phyloP scores from a whole-genome alignment of 129 eudicot species.

The Rutidosis leptorrhynchoides region DNA sequence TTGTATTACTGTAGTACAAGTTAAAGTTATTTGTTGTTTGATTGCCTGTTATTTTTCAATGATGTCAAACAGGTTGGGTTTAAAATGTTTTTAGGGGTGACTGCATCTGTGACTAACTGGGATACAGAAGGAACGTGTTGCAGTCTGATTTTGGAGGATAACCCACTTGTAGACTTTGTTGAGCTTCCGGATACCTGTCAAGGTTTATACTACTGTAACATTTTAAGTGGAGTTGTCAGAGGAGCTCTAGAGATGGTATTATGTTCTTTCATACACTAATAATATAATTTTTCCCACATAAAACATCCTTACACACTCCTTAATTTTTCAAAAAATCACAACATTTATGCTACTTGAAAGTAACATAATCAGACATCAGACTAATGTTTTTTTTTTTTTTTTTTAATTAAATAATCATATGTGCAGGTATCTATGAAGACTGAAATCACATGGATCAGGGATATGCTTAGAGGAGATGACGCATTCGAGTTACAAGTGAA shows the following conservation, averaged over 20 bases:
- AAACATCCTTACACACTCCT: not conserved
- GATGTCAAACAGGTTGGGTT: constrained; percentile 72
- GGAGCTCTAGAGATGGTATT: constrained; percentile 99
- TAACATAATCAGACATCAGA: not conserved
- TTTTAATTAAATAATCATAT: not conserved
- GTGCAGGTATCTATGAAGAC: constrained; percentile 92
- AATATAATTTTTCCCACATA: not conserved
- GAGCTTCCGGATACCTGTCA: constrained; percentile 99
- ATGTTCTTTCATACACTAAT: constrained; percentile 8
- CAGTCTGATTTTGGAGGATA: constrained; percentile 91
- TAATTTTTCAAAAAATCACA: not conserved
- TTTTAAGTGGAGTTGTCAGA: constrained; percentile 88
- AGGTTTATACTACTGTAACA: constrained; percentile 92
- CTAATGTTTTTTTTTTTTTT: not conserved
- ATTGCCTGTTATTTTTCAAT: not conserved
- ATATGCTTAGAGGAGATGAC: constrained; percentile 95
- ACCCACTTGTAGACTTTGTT: constrained; percentile 96
- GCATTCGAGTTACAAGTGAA: constrained; percentile 88
- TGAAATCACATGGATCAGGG: constrained; percentile 90
- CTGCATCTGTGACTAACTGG: constrained; percentile 93
- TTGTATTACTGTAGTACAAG: too few species aligned
- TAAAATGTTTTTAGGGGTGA: constrained; percentile 94
- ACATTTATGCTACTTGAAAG: not conserved
- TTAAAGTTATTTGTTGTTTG: not conserved
- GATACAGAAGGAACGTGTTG: constrained; percentile 88